Evolutionary conservation across 345 rosid species (phyloP).

Genomic region (rapeseed (Brassica napus)): DNA sequence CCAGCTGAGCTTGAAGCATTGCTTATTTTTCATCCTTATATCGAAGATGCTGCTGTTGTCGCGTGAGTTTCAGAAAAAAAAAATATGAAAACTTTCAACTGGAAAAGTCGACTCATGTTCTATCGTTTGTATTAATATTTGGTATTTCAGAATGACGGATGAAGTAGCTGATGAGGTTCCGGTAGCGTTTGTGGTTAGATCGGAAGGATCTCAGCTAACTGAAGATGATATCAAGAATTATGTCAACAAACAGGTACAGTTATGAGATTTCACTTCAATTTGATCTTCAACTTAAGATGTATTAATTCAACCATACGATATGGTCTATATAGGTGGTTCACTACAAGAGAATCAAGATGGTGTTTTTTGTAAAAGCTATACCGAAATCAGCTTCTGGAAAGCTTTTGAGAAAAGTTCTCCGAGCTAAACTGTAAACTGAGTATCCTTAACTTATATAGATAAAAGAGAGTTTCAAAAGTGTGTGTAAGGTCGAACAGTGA

Average conservation of each 20-base stretch:
- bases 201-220: background rate
- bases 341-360: constrained; percentile 61
- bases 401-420: constrained; percentile 66
- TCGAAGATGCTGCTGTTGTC: background rate
- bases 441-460: constrained; percentile 15
- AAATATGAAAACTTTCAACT: background rate
- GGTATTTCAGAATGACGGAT: constrained; percentile 44
- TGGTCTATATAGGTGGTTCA: constrained; percentile 55
- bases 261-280: background rate
- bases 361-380: constrained; percentile 54
- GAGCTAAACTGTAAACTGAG: constrained; percentile 49
- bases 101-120: background rate
- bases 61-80: background rate
- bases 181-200: background rate
- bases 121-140: background rate
- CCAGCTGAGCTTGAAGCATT: constrained; percentile 2
- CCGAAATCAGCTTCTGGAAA: constrained; percentile 82
- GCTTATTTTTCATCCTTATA: background rate
- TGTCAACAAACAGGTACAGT: constrained; percentile 49
- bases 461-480: constrained; percentile 1
- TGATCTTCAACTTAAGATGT: background rate
- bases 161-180: background rate
- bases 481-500: background rate
- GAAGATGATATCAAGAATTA: background rate
- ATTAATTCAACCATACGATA: background rate